Evolutionary conservation across 169 alveolate genomes (phyloP), one percentile per base, ranked within the genome.

Genomic region (Plasmodium relictum): DNA sequence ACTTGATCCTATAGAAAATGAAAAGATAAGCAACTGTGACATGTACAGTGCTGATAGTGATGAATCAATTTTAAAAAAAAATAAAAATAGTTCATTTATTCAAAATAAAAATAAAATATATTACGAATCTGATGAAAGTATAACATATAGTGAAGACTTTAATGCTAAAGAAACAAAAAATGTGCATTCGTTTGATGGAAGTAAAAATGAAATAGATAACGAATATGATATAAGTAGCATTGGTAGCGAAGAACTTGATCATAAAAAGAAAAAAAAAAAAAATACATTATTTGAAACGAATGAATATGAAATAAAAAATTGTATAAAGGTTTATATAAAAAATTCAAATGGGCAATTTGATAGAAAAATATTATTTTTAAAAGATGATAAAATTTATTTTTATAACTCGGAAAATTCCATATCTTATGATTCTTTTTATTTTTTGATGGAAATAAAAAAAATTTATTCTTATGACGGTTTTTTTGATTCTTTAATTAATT

Each of bases 371-470:
- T 66, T 83, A 72, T n/a, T 83, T 68, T 52, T 83, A 42, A 83
- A 68, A 68, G 52, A 83, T 68, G 65, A 83, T 31, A 83, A 68
- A 83, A 14, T 83, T 7, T 83, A 56, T 31, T 83, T 83, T 56
- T 83, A 83, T 62, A 41, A 54, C 50, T 54, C 80, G 20, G 91
- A 83, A 61, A n/a, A 68, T 83, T 20, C 91, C 14, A 83, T 83
- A 20, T 68, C 91, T 20, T 83, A 83, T 61, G 91, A 83, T 54
- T 68, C 85, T 18, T 83, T 83, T 31, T 83, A 83, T 62, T 83
- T 68, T 72, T 62, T 83, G n/a, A 83, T 83, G 91, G 91, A 83
- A 39, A 48, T 83, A 42, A 83, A 83, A 83, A 83, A 83, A 54
- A 62, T 83, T 20, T 83, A 68, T 45, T 68, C 80, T 22, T 83